Conservation (phyloP, 768 basidiomycete species). For the Cystobasidium ongulense region DNA sequence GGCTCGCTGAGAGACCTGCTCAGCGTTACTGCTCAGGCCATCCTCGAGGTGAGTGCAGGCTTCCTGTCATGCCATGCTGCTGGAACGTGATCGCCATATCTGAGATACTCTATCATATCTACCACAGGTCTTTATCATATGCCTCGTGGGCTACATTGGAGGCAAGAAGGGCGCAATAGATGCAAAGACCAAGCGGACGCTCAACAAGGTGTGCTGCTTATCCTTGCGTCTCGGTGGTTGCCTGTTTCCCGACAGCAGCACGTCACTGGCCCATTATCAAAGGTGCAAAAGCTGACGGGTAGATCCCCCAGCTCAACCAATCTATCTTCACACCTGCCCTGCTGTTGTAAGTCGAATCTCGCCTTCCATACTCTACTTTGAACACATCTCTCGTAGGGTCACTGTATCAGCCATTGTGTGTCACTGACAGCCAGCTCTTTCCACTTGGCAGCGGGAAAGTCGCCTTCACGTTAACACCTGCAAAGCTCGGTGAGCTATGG, state of each 20-base stretch:
- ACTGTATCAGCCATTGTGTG: background rate
- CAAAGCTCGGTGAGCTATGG: slow-evolving; percentile 73
- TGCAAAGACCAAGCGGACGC: slow-evolving; percentile 64
- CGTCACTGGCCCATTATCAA: background rate
- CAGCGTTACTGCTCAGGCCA: slow-evolving; percentile 4
- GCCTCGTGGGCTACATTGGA: slow-evolving; percentile 50
- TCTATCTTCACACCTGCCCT: slow-evolving; percentile 60
- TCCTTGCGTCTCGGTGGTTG: too few species aligned
- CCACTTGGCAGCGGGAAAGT: slow-evolving; percentile 74
- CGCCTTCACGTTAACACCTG: slow-evolving; percentile 79
- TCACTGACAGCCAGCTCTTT: too few species aligned
- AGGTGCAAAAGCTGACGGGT: background rate
- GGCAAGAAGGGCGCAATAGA: slow-evolving; percentile 73
- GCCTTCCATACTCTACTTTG: background rate
- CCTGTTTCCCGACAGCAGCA: background rate
- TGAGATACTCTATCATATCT: background rate
- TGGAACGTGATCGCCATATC: slow-evolving; percentile 6
- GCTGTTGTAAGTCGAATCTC: slow-evolving; percentile 28
- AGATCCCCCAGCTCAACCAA: slow-evolving; percentile 70
- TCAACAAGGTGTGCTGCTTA: slow-evolving; percentile 31
- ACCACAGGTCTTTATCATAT: slow-evolving; percentile 19
- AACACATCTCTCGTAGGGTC: too few species aligned
- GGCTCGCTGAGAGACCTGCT: slow-evolving; percentile 3
- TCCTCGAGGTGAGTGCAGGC: slow-evolving; percentile 5
- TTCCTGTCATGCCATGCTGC: background rate